phyloP scores from a whole-genome alignment of 139 green algal species.

The Micractinium conductrix region DNA sequence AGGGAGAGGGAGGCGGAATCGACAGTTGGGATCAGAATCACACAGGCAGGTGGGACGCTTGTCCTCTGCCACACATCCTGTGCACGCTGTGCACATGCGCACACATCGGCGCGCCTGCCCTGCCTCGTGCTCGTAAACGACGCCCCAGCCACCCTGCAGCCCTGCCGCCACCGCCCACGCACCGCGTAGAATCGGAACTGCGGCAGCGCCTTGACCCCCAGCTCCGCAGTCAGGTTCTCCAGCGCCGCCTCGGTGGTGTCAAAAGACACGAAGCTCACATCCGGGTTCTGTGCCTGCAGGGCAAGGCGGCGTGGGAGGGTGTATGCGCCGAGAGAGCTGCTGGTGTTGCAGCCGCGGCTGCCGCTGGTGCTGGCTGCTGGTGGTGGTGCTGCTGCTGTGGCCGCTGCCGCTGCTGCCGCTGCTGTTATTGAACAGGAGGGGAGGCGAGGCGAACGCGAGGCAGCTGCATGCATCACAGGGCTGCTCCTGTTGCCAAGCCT shows the following conservation, averaged over 20 bases:
- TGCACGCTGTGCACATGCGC: neutral
- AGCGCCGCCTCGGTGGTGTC: constrained; percentile 75
- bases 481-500: too few species aligned
- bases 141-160: too few species aligned
- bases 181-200: constrained; percentile 80
- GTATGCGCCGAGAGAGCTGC: too few species aligned
- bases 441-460: too few species aligned
- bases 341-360: neutral
- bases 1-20: neutral
- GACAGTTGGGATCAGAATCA: neutral
- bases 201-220: constrained; percentile 77
- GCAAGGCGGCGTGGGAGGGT: neutral
- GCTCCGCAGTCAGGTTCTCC: constrained; percentile 61
- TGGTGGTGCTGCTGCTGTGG: neutral
- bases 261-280: constrained; percentile 75
- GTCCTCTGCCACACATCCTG: neutral
- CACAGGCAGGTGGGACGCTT: neutral
- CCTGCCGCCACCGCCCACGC: neutral
- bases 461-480: too few species aligned
- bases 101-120: neutral
- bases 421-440: too few species aligned
- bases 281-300: constrained; percentile 62
- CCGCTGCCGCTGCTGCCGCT: too few species aligned
- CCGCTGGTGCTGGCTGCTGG: too few species aligned
- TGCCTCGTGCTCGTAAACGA: neutral